Conservation (phyloP, 306 rosid species). For the Carpinus viminea region DNA sequence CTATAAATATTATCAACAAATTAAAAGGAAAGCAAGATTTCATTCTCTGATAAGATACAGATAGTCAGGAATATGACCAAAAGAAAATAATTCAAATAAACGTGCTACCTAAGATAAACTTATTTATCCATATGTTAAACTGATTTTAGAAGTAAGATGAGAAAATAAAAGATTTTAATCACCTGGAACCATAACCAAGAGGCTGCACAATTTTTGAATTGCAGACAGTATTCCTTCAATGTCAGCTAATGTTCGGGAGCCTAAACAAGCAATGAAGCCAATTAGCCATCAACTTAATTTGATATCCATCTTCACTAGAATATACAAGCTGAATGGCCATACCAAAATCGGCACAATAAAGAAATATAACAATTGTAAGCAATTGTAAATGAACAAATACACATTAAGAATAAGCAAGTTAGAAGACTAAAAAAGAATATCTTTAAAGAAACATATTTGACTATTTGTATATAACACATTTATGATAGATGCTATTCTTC, state of each 20-base stretch:
- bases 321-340: background rate
- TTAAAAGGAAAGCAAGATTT: background rate
- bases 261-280: conserved; percentile 46
- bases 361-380: too few species aligned
- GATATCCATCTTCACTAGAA: background rate
- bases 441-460: background rate
- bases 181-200: conserved; percentile 94
- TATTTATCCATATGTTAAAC: background rate
- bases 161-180: conserved; percentile 22
- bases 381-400: background rate
- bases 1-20: background rate
- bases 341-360: background rate
- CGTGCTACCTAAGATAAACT: background rate
- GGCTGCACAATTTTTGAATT: conserved; percentile 69
- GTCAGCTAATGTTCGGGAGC: conserved; percentile 52
- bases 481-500: background rate
- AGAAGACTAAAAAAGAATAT: background rate
- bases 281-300: conserved; percentile 27
- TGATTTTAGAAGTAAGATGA: conserved; percentile 5
- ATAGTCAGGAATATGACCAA: background rate
- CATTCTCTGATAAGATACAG: background rate
- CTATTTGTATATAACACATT: background rate
- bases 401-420: background rate
- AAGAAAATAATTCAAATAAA: background rate
- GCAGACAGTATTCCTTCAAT: conserved; percentile 70